Percentiles rank a stretch among this genome's conserved stretches.
phyloP scores from a whole-genome alignment of 768 basidiomycete species.

The Pilatotrama ljubarskyi region DNA sequence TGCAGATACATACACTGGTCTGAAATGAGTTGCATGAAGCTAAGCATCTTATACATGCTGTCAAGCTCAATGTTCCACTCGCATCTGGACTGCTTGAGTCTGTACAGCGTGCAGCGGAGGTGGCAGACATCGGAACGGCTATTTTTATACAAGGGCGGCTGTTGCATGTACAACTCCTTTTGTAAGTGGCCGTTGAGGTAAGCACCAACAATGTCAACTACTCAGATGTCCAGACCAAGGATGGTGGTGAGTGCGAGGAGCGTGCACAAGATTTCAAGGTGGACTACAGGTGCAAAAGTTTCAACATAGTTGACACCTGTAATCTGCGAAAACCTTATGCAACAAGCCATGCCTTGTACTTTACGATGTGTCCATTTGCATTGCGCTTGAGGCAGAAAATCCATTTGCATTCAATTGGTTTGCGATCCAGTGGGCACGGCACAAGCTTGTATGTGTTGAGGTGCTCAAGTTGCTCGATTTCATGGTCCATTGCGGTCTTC shows the following conservation, averaged over 20 bases:
- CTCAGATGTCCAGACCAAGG: background rate
- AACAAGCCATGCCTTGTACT: slow-evolving; percentile 46
- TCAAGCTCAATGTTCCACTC: too few relatives aligned
- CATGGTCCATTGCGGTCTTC: slow-evolving; percentile 14
- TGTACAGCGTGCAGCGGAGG: too few relatives aligned
- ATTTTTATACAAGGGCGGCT: slow-evolving; percentile 20
- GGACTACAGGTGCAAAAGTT: slow-evolving; percentile 25
- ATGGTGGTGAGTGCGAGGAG: background rate
- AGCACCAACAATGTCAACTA: background rate
- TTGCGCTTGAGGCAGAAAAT: slow-evolving; percentile 45
- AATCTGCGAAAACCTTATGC: slow-evolving; percentile 43
- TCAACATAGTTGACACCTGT: slow-evolving; percentile 38
- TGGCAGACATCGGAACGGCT: too few relatives aligned
- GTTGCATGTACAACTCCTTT: slow-evolving; percentile 31
- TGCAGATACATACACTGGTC: too few relatives aligned
- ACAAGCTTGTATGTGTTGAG: slow-evolving; percentile 9
- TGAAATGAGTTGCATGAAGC: too few relatives aligned
- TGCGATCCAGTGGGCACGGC: slow-evolving; percentile 27
- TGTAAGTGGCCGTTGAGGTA: slow-evolving; percentile 29
- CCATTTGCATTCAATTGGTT: slow-evolving; percentile 40
- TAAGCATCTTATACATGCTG: too few relatives aligned
- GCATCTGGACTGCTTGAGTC: too few relatives aligned
- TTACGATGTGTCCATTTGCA: slow-evolving; percentile 32
- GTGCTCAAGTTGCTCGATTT: background rate
- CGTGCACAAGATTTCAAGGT: background rate